Base-by-base conservation (phyloP, 2,329 filamentous ascomycete species). In the Neonectria neomacrospora region DNA sequence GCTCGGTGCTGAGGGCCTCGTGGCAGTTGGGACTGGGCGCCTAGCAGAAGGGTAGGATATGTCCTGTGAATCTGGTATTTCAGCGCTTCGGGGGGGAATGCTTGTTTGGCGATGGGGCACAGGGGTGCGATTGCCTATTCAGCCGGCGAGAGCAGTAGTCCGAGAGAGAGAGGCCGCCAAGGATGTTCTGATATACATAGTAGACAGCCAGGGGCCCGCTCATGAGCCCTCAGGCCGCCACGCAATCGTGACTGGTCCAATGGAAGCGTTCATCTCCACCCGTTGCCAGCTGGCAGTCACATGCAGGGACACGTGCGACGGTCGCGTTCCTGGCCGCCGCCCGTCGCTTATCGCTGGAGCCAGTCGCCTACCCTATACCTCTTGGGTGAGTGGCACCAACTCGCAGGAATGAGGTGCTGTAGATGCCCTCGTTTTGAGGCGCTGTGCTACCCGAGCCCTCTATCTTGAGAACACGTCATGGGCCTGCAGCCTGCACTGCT, bases 221-320 rank as follows among this genome's bases (percentile, higher is more conserved):
- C 56, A 55, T 48, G 12, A 58, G 37, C 14, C 52, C 23, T 73
- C 70, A 73, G 71, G 66, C 64, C 65, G 67, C 71, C 71, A 74
- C 72, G 73, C 37, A 20, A 41, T 20, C 8, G 37, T 20, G 58
- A 70, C 68, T 73, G 64, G 61, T 50, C 62, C 65, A 71, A 66
- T 53, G 70, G 54, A 42, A 55, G 56, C 56, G 50, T 68, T 68
- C 60, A 61, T 67, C 68, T 62, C 71, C 72, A 71, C 69, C 47
- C 61, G 54, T 67, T 68, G 72, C 72, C 72, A 74, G 71, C 69
- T 74, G 72, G 72, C 72, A 72, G 66, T 74, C 68, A 71, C 68
- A 67, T 71, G 70, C 57, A 61, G 59, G 55, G 63, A 66, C 72
- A 72, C 70, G 70, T 72, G 72, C 67, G 52, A 39, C 22, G 51